A percentile compares a stretch with the other conserved stretches of the same genome.
These are phyloP conservation scores for Onygenales sp. DNA, from an alignment of 2,329 filamentous ascomycete species.

Conservation along the genomic window DNA sequence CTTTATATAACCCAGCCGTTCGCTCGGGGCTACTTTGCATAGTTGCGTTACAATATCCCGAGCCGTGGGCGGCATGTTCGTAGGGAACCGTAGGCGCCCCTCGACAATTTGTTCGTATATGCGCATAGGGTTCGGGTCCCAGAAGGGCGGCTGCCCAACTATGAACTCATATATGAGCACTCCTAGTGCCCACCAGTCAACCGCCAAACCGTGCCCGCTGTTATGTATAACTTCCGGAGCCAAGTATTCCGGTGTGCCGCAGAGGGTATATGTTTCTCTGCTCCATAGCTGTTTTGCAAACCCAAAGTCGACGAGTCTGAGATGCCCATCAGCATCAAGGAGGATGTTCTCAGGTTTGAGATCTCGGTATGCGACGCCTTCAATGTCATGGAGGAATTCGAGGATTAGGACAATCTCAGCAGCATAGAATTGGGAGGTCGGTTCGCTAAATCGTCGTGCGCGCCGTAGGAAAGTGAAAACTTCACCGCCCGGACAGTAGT, in stretches of 20 bases:
- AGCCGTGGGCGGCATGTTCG: conserved; percentile 48
- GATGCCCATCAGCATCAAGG: conserved; percentile 54
- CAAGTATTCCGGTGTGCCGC: conserved; percentile 58
- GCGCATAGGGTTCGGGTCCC: conserved; percentile 60
- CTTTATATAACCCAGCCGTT: conserved; percentile 53
- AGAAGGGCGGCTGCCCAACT: conserved; percentile 58
- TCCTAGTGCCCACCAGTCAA: conserved; percentile 62
- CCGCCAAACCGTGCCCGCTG: conserved; percentile 54
- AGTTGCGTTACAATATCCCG: conserved; percentile 53
- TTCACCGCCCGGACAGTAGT: conserved; percentile 59
- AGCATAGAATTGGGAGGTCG: conserved; percentile 55
- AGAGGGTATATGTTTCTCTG: conserved; percentile 55
- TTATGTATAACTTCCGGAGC: conserved; percentile 60
- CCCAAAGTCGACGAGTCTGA: conserved; percentile 59
- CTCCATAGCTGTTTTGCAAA: conserved; percentile 55
- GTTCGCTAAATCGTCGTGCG: conserved; percentile 53
- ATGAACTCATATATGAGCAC: conserved; percentile 60
- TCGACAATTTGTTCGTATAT: conserved; percentile 61
- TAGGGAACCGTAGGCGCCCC: conserved; percentile 52
- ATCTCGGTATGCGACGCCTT: conserved; percentile 58
- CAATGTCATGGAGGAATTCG: conserved; percentile 53
- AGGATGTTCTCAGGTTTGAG: conserved; percentile 60
- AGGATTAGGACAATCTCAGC: conserved; percentile 58
- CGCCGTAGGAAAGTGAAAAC: conserved; percentile 57
- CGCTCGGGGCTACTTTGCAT: conserved; percentile 54